A percentile compares a stretch with the other conserved stretches of the same genome.
These are phyloP conservation scores for Jamesozyma hellenica DNA, from an alignment of 805 yeast species.

Conservation along the genomic window DNA sequence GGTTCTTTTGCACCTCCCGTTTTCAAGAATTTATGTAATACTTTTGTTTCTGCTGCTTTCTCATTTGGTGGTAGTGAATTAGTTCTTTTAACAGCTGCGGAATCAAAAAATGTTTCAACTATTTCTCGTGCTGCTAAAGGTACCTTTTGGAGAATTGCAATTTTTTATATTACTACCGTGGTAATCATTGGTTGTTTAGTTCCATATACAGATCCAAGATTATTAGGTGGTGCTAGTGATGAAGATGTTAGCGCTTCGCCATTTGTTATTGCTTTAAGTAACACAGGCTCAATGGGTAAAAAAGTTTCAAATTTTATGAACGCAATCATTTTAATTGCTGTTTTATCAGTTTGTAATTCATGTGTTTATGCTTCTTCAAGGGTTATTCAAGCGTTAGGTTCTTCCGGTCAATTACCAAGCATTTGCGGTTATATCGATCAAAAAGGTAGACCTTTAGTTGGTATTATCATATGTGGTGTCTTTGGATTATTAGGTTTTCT, in stretches of 20 bases:
- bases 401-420: constrained; percentile 43
- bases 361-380: constrained; percentile 56
- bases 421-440: constrained; percentile 38
- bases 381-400: constrained; percentile 41
- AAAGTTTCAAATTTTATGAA: constrained; percentile 48
- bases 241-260: constrained; percentile 40
- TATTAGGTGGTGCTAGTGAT: constrained; percentile 42
- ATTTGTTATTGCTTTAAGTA: constrained; percentile 49
- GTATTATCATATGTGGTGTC: constrained; percentile 33
- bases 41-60: constrained; percentile 55
- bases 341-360: constrained; percentile 52
- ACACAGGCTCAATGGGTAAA: constrained; percentile 42
- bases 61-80: constrained; percentile 67
- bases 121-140: constrained; percentile 68
- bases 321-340: constrained; percentile 47
- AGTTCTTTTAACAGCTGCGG: constrained; percentile 65
- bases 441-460: constrained; percentile 46
- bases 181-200: constrained; percentile 51
- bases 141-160: constrained; percentile 51
- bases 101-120: constrained; percentile 44
- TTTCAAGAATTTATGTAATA: constrained; percentile 36
- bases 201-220: constrained; percentile 38
- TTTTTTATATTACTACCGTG: constrained; percentile 46
- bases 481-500: constrained; percentile 52
- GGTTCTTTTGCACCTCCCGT: constrained; percentile 46